Base-by-base conservation (phyloP, 345 rosid genomes). In the Bruguiera sexangula region DNA sequence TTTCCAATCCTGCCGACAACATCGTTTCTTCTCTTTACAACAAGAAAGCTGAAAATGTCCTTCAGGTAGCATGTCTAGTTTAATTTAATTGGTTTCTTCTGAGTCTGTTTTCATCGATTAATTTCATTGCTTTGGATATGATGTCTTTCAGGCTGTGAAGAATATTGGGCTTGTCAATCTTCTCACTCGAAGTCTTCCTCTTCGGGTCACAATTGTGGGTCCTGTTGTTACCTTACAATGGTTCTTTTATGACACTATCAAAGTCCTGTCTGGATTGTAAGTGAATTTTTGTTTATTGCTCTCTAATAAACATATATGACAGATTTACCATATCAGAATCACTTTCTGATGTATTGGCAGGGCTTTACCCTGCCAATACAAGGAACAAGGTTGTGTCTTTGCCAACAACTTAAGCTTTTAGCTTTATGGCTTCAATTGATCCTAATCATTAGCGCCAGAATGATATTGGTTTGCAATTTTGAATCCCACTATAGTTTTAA, bases 161-260 rank as follows among this genome's bases (percentile, higher is more conserved):
- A 78, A 80, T 21, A 81, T 85, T 67, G 94, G 94, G 61, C 67
- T 85, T 55, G 24, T 56, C 37, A 81, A 81, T 69, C 85, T 88
- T 61, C 86, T 86, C 74, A 80, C 86, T 1, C 77, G 91, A 75
- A 86, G 90, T 65, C 90, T 88, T 77, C 89, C 94, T 58, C 72
- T 88, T 60, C 85, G 91, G 52, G 81, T 86, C 22, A 58, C 81
- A 22, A 72, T 86, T 2, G 89, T 88, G 18, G 91, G 91, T 10
- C 91, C 94, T 30, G 80, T 85, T 24, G 73, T 83, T 65, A 82
- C 89, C 8, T 6, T 85, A 80, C 94, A 85, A 60, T 86, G 94
- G 89, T 79, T 85, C 66, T 68, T 85, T 68, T 85, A 88, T 24
- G 89, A 88, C 70, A 53, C 88, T 50, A 82, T 85, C 76, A 88